Conservation (phyloP, 2,329 filamentous ascomycete genomes). For the Talaromyces amestolkiae region DNA sequence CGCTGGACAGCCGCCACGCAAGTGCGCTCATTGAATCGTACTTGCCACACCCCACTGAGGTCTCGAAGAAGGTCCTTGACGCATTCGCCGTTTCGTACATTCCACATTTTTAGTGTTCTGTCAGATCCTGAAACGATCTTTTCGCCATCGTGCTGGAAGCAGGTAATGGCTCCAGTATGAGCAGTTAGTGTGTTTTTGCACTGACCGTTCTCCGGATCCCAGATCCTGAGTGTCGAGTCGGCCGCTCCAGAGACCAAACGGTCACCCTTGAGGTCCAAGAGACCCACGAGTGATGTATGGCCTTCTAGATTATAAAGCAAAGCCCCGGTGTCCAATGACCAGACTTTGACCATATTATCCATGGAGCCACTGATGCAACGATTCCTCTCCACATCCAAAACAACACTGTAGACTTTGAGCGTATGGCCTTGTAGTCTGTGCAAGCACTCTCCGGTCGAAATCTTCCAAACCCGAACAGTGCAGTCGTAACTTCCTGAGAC, state of each 20-base stretch:
- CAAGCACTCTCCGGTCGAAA: conserved; percentile 86
- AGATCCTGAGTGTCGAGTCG: conserved; percentile 91
- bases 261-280: conserved; percentile 85
- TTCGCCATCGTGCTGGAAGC: conserved; percentile 94
- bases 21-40: conserved; percentile 91
- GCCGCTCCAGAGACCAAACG: conserved; percentile 91
- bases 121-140: conserved; percentile 97
- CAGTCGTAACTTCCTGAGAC: conserved; percentile 97
- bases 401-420: conserved; percentile 95
- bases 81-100: conserved; percentile 86
- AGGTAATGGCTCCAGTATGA: conserved; percentile 95
- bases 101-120: conserved; percentile 97
- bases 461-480: conserved; percentile 93
- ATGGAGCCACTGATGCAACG: conserved; percentile 97
- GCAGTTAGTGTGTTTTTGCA: conserved; percentile 88
- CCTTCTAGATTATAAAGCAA: conserved; percentile 89
- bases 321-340: conserved; percentile 83
- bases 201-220: conserved; percentile 89
- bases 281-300: conserved; percentile 84
- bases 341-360: conserved; percentile 97
- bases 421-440: conserved; percentile 83
- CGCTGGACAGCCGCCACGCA: conserved; percentile 96
- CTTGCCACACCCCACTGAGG: conserved; percentile 96
- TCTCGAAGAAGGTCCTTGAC: conserved; percentile 90
- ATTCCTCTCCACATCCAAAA: conserved; percentile 85